A percentile compares a stretch with the other conserved stretches of the same genome.
These are phyloP conservation scores for Taphrina confusa DNA, from an alignment of 1,139 yeast species.

Conservation along the genomic window DNA sequence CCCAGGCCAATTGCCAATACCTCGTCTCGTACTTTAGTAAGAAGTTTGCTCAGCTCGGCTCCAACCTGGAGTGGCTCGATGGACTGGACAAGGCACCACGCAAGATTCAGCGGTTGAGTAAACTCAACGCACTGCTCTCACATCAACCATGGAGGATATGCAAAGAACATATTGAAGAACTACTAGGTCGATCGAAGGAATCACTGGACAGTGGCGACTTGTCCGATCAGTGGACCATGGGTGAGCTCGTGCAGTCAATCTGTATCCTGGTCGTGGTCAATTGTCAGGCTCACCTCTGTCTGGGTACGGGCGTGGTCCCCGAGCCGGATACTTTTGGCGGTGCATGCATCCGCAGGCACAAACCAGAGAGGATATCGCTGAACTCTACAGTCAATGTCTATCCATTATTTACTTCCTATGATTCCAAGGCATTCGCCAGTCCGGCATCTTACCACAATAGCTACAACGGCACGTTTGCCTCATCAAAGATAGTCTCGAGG, in stretches of 20 bases:
- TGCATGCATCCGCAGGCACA: constrained; percentile 9
- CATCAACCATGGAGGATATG: constrained; percentile 38
- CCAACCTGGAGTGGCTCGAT: constrained; percentile 37
- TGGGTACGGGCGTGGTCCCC: constrained; percentile 36
- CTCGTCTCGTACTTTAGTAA: constrained; percentile 33
- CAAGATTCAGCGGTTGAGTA: constrained; percentile 34
- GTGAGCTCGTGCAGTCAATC: constrained; percentile 37
- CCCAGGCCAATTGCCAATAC: constrained; percentile 37
- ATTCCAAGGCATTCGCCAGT: constrained; percentile 15
- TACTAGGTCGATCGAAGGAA: constrained; percentile 26
- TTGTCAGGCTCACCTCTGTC: constrained; percentile 35
- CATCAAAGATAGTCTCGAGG: background rate
- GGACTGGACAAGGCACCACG: constrained; percentile 38
- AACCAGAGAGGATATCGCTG: background rate
- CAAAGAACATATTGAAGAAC: constrained; percentile 32
- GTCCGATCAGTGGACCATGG: constrained; percentile 36
- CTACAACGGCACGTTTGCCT: background rate
- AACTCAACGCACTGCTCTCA: constrained; percentile 36
- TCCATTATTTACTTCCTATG: constrained; percentile 18
- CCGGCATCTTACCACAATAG: constrained; percentile 2
- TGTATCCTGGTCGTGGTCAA: constrained; percentile 35
- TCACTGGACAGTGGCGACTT: constrained; percentile 21
- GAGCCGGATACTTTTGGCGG: constrained; percentile 38
- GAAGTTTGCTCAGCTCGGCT: constrained; percentile 34
- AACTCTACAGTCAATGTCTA: constrained; percentile 3